phyloP scores from a whole-genome alignment of 2,329 filamentous ascomycete species.

The Zalaria obscura region DNA sequence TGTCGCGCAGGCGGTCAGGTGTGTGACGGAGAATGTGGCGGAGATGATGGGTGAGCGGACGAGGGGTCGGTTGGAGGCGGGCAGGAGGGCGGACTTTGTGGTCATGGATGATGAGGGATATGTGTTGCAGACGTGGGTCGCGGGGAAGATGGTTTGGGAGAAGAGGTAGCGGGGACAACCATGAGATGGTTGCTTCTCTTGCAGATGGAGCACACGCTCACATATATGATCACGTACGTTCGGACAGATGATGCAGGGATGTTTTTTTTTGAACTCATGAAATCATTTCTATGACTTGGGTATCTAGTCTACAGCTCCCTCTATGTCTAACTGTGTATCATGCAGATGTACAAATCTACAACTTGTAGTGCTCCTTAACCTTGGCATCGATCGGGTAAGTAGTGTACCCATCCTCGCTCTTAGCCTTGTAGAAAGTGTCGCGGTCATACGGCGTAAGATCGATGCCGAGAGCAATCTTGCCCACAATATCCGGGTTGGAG shows the following conservation, averaged over 20 bases:
- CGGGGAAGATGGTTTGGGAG: conserved; percentile 33
- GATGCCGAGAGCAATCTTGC: conserved; percentile 28
- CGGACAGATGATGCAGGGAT: too few species aligned
- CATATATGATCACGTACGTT: too few species aligned
- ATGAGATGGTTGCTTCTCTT: too few species aligned
- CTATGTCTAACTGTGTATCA: too few species aligned
- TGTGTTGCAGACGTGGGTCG: conserved; percentile 37
- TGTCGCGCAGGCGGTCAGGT: conserved; percentile 33
- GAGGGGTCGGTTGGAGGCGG: conserved; percentile 29
- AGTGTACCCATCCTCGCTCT: conserved; percentile 24
- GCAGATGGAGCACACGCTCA: too few species aligned
- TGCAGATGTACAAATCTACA: neutral
- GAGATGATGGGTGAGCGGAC: conserved; percentile 33
- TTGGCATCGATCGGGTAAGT: conserved; percentile 24
- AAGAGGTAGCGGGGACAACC: conserved; percentile 4
- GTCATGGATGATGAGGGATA: conserved; percentile 31
- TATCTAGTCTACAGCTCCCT: too few species aligned
- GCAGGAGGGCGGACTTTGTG: conserved; percentile 34
- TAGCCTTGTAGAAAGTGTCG: conserved; percentile 29
- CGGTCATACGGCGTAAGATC: conserved; percentile 31
- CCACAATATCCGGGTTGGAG: conserved; percentile 34
- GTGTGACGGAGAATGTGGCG: conserved; percentile 36
- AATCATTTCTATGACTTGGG: too few species aligned
- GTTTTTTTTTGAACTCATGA: too few species aligned
- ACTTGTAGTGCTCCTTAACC: neutral